A percentile compares a stretch with the other conserved stretches of the same genome.
These are phyloP conservation scores for Tothia fuscella DNA, from an alignment of 2,329 filamentous ascomycete species.

Conservation along the genomic window DNA sequence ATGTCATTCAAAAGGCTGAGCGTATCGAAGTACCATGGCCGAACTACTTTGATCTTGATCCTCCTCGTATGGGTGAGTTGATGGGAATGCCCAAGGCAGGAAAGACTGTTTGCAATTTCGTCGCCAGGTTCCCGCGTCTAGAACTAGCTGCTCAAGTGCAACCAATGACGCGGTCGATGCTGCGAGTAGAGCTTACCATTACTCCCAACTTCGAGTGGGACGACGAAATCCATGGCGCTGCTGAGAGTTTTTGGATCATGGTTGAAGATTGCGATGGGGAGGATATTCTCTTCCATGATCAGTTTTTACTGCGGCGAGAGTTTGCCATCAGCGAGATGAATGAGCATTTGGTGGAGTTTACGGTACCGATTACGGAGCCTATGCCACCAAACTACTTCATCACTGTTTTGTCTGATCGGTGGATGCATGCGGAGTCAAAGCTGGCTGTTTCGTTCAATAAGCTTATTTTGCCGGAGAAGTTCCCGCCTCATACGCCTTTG, in stretches of 20 bases:
- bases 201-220: slow-evolving; percentile 96
- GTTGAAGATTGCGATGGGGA: slow-evolving; percentile 97
- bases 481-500: slow-evolving; percentile 84
- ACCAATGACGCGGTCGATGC: slow-evolving; percentile 86
- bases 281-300: slow-evolving; percentile 88
- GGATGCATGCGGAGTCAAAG: slow-evolving; percentile 97
- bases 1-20: slow-evolving; percentile 86
- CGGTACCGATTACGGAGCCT: slow-evolving; percentile 89
- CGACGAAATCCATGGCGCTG: slow-evolving; percentile 70
- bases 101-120: slow-evolving; percentile 69
- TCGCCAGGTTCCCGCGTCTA: slow-evolving; percentile 85
- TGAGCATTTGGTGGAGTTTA: slow-evolving; percentile 79
- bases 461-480: slow-evolving; percentile 78
- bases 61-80: slow-evolving; percentile 90
- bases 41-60: slow-evolving; percentile 92
- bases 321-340: slow-evolving; percentile 78
- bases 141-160: slow-evolving; percentile 90
- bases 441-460: slow-evolving; percentile 92
- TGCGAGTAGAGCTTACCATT: slow-evolving; percentile 80
- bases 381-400: slow-evolving; percentile 99
- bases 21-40: slow-evolving; percentile 88
- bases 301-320: slow-evolving; percentile 81
- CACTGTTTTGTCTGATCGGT: slow-evolving; percentile 83
- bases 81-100: slow-evolving; percentile 84
- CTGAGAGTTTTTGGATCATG: slow-evolving; percentile 93